Evolutionary conservation across 1,284 basidiomycete genomes (phyloP).

Genomic region (Irpex lacteus): DNA sequence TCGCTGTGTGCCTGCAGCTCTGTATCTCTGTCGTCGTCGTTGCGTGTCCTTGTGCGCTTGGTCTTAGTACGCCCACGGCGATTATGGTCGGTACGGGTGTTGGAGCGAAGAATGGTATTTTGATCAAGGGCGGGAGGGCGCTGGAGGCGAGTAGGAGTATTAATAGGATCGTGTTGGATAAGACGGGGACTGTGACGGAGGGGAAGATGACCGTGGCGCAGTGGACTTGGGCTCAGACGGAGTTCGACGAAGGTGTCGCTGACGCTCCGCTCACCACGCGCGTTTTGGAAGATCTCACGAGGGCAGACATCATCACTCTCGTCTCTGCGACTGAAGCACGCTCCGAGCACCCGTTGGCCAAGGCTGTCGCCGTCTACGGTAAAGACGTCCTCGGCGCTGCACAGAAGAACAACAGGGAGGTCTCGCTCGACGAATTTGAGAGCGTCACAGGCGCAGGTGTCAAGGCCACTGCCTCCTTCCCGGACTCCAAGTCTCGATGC

Average conservation of each 20-base stretch:
- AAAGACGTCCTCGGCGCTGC: constrained; percentile 59
- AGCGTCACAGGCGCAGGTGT: constrained; percentile 90
- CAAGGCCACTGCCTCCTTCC: constrained; percentile 58
- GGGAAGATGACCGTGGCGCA: constrained; percentile 79
- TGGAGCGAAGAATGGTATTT: constrained; percentile 94
- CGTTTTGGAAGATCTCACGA: constrained; percentile 61
- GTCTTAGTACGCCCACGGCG: constrained; percentile 95
- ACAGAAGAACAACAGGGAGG: constrained; percentile 34
- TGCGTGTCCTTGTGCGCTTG: constrained; percentile 97
- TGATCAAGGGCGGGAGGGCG: constrained; percentile 96
- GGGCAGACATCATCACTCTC: constrained; percentile 74
- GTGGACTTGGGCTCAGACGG: constrained; percentile 70
- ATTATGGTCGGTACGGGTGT: constrained; percentile 99
- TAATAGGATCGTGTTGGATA: constrained; percentile 87
- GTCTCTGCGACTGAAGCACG: constrained; percentile 84
- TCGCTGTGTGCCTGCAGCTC: constrained; percentile 94
- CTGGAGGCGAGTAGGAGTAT: constrained; percentile 89
- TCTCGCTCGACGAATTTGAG: constrained; percentile 70
- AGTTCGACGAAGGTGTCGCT: constrained; percentile 31
- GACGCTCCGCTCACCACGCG: constrained; percentile 44
- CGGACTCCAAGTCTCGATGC: constrained; percentile 36
- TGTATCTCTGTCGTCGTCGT: constrained; percentile 99
- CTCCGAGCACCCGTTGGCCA: constrained; percentile 95
- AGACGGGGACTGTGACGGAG: constrained; percentile 95
- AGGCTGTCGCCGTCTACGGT: constrained; percentile 84